Conservation (phyloP, 1,284 basidiomycete species). For the Puccinia horiana region DNA sequence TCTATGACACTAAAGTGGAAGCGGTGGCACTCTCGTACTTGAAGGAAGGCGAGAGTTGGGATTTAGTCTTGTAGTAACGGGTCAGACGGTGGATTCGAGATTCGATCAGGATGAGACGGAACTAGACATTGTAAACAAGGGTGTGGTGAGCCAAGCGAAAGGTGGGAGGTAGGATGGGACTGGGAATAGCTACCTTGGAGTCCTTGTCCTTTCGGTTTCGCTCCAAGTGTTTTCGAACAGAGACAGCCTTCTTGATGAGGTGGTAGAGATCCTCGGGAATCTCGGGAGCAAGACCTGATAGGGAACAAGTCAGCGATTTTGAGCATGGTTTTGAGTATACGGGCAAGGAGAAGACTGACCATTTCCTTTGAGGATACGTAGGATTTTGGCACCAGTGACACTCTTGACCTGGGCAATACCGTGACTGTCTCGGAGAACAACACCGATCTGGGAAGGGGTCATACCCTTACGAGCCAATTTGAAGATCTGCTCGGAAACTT, state of each 20-base stretch:
- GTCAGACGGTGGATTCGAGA: slow-evolving; percentile 94
- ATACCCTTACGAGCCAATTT: slow-evolving; percentile 98
- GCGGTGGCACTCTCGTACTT: slow-evolving; percentile 62
- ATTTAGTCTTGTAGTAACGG: slow-evolving; percentile 97
- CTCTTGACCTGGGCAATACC: slow-evolving; percentile 93
- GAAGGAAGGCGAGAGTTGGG: slow-evolving; percentile 95
- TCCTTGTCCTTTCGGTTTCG: slow-evolving; percentile 94
- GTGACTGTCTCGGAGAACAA: slow-evolving; percentile 94
- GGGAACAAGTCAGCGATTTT: background rate
- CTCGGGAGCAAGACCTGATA: slow-evolving; percentile 84
- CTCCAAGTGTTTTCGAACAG: slow-evolving; percentile 98
- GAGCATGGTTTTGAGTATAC: background rate
- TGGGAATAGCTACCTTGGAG: slow-evolving; percentile 38
- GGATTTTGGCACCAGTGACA: slow-evolving; percentile 99
- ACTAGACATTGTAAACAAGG: slow-evolving; percentile 14
- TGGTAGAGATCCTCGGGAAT: slow-evolving; percentile 99
- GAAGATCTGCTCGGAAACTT: slow-evolving; percentile 92
- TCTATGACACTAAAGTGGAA: slow-evolving; percentile 58
- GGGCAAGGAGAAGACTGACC: slow-evolving; percentile 64
- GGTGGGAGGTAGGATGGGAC: background rate
- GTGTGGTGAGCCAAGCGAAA: background rate
- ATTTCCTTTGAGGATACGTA: slow-evolving; percentile 93
- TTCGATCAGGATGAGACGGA: slow-evolving; percentile 93
- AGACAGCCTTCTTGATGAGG: slow-evolving; percentile 99
- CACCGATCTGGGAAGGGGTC: slow-evolving; percentile 97